Percentiles rank a stretch among this genome's conserved stretches.
These are phyloP conservation scores for Primulina huaijiensis DNA, from an alignment of 257 asterid species.

Conservation along the genomic window DNA sequence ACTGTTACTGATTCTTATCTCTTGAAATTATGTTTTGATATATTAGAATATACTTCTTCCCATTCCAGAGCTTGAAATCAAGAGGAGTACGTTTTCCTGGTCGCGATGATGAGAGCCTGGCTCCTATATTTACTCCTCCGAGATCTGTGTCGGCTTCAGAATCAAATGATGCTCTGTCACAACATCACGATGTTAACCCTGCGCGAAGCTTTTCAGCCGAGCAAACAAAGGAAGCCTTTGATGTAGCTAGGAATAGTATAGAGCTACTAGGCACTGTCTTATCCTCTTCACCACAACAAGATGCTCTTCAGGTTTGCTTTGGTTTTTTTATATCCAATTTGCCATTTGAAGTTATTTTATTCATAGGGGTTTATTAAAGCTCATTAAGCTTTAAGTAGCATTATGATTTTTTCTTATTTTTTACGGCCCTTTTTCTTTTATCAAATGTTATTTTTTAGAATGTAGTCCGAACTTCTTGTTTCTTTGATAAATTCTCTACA, in stretches of 20 bases:
- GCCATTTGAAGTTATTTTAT: slow-evolving; percentile 10
- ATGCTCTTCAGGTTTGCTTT: slow-evolving; percentile 73
- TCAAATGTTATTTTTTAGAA: slow-evolving; percentile 1
- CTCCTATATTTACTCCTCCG: slow-evolving; percentile 93
- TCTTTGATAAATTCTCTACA: slow-evolving; percentile 1
- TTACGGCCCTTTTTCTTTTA: not conserved
- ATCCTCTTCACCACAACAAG: slow-evolving; percentile 95
- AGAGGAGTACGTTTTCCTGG: slow-evolving; percentile 97
- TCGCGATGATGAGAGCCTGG: slow-evolving; percentile 90
- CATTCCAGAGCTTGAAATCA: slow-evolving; percentile 74
- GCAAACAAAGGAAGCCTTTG: slow-evolving; percentile 91
- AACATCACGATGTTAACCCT: slow-evolving; percentile 62
- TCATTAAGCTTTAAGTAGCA: not conserved
- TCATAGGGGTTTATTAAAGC: slow-evolving; percentile 9
- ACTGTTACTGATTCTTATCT: slow-evolving; percentile 1
- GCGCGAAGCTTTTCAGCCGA: slow-evolving; percentile 66
- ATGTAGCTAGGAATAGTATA: slow-evolving; percentile 90
- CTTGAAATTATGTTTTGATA: slow-evolving; percentile 9
- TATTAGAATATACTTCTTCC: slow-evolving; percentile 7
- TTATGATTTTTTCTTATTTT: not conserved
- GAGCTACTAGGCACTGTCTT: slow-evolving; percentile 91
- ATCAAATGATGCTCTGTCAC: slow-evolving; percentile 44
- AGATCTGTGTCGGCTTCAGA: slow-evolving; percentile 65
- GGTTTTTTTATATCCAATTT: slow-evolving; percentile 13
- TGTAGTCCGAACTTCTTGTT: slow-evolving; percentile 6